Conservation (phyloP, 2,329 filamentous ascomycete genomes). For the Proliferodiscus dingleyae region DNA sequence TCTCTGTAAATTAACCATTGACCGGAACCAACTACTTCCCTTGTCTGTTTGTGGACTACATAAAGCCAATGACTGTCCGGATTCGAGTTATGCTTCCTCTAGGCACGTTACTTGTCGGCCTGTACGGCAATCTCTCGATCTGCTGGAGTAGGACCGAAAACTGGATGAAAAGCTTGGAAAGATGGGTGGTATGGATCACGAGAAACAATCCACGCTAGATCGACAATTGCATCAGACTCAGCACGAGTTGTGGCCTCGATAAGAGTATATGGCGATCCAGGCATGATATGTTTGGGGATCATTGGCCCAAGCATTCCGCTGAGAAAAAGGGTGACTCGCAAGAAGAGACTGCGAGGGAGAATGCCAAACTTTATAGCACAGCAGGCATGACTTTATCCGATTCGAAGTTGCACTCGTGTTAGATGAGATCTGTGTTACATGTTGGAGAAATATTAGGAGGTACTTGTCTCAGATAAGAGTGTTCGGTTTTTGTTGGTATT, state of each 20-base stretch:
- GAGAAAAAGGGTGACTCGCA: too few relatives aligned
- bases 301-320: too few relatives aligned
- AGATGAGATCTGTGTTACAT: too few relatives aligned
- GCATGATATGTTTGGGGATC: too few relatives aligned
- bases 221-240: background rate
- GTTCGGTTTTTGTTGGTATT: too few relatives aligned
- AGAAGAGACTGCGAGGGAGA: too few relatives aligned
- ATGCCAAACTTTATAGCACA: too few relatives aligned
- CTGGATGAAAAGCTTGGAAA: background rate
- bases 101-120: slow-evolving; percentile 4
- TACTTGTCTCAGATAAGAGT: too few relatives aligned
- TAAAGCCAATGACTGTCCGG: slow-evolving; percentile 5
- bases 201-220: background rate
- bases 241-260: background rate
- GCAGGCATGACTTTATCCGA: too few relatives aligned
- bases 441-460: too few relatives aligned
- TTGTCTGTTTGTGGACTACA: background rate
- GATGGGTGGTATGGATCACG: background rate
- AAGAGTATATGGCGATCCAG: too few relatives aligned
- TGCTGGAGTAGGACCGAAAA: background rate
- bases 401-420: too few relatives aligned
- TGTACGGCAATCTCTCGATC: background rate
- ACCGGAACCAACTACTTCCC: background rate
- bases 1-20: slow-evolving; percentile 1
- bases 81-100: background rate